Evolutionary conservation across 306 rosid species (phyloP), one percentile per base, ranked within the genome.

Genomic region (Medicago ruthenica): DNA sequence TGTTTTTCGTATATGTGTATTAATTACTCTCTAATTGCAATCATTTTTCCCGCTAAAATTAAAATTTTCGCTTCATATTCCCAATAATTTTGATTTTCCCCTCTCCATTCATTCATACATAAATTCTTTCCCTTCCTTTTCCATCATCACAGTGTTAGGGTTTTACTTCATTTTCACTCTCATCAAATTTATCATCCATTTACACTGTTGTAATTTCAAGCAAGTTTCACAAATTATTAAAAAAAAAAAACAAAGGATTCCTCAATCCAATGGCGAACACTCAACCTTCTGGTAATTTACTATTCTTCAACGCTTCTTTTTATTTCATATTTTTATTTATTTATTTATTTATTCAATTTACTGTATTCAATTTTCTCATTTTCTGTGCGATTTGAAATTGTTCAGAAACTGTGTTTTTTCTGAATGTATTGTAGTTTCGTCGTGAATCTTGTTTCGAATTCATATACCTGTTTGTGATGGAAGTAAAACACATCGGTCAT

Each of bases 21-120:
- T 27, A 27, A 27, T 3, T 27, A 27, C 31, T 27, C 0, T 27
- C 0, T 0, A 1, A 22, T 1, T 0, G 1, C 0, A 1, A 27
- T 31, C 3, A 8, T 3, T 15, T 79, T 80, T 87, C 89, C 89
- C 88, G 76, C 87, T 86, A 48, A 76, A 83, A 48, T 24, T 0
- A 20, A 62, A 70, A 74, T 41, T 10, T 68, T 22, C 14, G 14
- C 16, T 72, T 45, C 67, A 69, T 64, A 17, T 71, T 39, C 66
- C 61, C 77, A 66, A 40, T 47, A 57, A 17, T 72, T 83, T 80
- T 24, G 58, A 54, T 66, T 76, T 76, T 66, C 15, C 65, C 17
- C 55, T 45, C 62, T 55, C 14, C 31, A 61, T 37, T 61, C 71
- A 63, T 55, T 10, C 34, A 61, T 36, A 60, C 71, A 63, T 53